Evolutionary conservation across 495 filamentous ascomycete genomes (phyloP).

Genomic region (Daldinia grandis): DNA sequence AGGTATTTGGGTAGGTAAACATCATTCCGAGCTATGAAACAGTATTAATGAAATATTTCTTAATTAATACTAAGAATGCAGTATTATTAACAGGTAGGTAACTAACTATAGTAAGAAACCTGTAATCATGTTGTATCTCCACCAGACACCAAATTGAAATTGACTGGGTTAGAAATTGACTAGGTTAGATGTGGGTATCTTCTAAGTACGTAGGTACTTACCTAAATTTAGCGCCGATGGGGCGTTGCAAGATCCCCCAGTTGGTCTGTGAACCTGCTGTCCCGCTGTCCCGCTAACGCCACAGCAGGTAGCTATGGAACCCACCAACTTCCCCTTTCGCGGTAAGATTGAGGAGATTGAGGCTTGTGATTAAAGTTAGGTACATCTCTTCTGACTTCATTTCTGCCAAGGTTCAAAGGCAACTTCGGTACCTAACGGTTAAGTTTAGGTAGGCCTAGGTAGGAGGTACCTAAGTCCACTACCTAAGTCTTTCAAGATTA

Average conservation of each 20-base stretch:
- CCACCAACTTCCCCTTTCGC: slow-evolving; percentile 16
- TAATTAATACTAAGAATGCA: not conserved
- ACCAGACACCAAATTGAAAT: not conserved
- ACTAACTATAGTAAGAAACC: not conserved
- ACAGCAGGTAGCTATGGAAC: slow-evolving; percentile 25
- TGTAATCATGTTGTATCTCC: not conserved
- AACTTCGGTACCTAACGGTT: not conserved
- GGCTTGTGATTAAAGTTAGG: slow-evolving; percentile 43
- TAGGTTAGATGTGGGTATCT: not conserved
- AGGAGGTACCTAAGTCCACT: not conserved
- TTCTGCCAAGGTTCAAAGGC: slow-evolving; percentile 10
- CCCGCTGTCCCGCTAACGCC: slow-evolving; percentile 16
- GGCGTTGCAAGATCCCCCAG: not conserved
- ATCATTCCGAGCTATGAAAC: not conserved
- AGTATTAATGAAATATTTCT: not conserved
- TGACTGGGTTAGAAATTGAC: not conserved
- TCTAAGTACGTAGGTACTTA: too few species aligned
- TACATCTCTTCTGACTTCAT: slow-evolving; percentile 34
- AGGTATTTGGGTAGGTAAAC: too few species aligned
- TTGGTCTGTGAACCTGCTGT: slow-evolving; percentile 21
- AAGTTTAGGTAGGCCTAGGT: slow-evolving; percentile 7
- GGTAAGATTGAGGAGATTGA: slow-evolving; percentile 6
- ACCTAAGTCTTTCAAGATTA: slow-evolving; percentile 20
- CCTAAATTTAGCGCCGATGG: slow-evolving; percentile 33
- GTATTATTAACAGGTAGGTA: too few species aligned